Evolutionary conservation across 2,329 filamentous ascomycete species (phyloP).

Genomic region (Colletotrichum salicis): DNA sequence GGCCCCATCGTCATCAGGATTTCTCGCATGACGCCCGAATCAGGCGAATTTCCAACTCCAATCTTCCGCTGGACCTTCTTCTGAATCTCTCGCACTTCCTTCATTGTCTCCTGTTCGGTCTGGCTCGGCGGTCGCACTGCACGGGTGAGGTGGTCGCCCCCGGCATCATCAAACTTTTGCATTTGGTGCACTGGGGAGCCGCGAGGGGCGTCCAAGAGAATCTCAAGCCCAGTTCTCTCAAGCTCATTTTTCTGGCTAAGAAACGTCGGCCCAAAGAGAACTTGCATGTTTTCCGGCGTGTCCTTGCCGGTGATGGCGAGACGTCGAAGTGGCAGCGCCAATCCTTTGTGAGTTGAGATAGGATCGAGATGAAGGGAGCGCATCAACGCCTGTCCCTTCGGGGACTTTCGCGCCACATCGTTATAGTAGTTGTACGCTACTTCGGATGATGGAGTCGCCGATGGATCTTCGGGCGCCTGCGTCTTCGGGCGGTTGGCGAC

Average conservation of each 20-base stretch:
- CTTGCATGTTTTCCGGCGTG: not conserved
- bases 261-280: not conserved
- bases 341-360: not conserved
- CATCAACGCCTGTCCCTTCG: not conserved
- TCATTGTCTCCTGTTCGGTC: not conserved
- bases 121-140: not conserved
- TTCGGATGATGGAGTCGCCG: too few relatives aligned
- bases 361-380: not conserved
- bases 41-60: not conserved
- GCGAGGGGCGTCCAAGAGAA: not conserved
- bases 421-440: not conserved
- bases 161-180: not conserved
- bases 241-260: not conserved
- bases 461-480: too few relatives aligned
- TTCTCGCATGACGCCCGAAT: not conserved
- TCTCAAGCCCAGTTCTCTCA: not conserved
- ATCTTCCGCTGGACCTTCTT: not conserved
- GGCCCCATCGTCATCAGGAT: constrained; percentile 2
- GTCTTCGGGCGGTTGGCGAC: not conserved
- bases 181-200: not conserved
- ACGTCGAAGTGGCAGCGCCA: not conserved
- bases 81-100: constrained; percentile 2
- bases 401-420: not conserved
- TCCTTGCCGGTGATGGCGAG: constrained; percentile 1
- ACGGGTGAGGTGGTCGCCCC: not conserved